Percentiles rank a stretch among this genome's conserved stretches.
Evolutionary conservation across 2,329 filamentous ascomycete genomes (phyloP).

Genomic region (Trichophyton verrucosum): DNA sequence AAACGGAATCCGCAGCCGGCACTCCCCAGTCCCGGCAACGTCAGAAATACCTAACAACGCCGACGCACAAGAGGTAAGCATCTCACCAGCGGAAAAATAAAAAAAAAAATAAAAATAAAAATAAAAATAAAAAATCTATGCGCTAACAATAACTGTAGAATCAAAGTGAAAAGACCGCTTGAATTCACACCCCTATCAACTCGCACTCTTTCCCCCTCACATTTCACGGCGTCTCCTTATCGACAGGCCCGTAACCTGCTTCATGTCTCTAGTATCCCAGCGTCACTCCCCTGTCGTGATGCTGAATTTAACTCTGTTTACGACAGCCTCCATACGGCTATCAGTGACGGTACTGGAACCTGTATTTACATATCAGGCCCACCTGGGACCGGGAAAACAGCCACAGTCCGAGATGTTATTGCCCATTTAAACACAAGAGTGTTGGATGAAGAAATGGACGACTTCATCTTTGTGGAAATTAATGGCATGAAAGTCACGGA

Average conservation of each 20-base stretch:
- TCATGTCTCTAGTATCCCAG: conserved; percentile 86
- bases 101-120: neutral
- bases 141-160: conserved; percentile 26
- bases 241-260: conserved; percentile 78
- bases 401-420: conserved; percentile 90
- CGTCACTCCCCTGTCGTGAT: conserved; percentile 80
- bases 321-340: conserved; percentile 84
- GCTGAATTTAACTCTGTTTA: conserved; percentile 87
- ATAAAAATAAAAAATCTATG: neutral
- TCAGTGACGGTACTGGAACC: conserved; percentile 80
- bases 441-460: conserved; percentile 78
- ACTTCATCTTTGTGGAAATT: conserved; percentile 98
- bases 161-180: conserved; percentile 71
- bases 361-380: conserved; percentile 99
- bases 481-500: conserved; percentile 99
- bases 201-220: conserved; percentile 62
- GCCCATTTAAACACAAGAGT: conserved; percentile 80
- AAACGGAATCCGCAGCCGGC: conserved; percentile 33
- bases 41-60: conserved; percentile 42
- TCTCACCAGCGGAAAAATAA: neutral
- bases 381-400: conserved; percentile 92
- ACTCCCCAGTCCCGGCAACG: conserved; percentile 33
- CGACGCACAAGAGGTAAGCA: conserved; percentile 48
- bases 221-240: conserved; percentile 72
- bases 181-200: conserved; percentile 95